Evolutionary conservation across 164 flowering plant genomes (phyloP), one percentile per base, ranked within the genome.

Genomic region (Aristolochia californica): DNA sequence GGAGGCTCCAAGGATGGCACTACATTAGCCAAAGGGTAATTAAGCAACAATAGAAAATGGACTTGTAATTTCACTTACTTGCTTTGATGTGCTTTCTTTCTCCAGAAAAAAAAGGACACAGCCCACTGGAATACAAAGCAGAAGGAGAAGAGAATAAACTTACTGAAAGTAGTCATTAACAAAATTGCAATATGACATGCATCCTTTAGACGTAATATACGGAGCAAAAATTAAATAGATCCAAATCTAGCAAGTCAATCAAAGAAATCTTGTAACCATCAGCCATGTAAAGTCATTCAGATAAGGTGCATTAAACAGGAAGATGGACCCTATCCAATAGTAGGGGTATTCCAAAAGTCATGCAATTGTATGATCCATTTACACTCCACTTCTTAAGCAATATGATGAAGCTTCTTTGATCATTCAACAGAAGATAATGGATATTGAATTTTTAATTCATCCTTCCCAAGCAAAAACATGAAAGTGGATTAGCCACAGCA

Each of bases 41-140:
- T 45, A 45, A 45, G 30, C 26, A 55, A 15, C 18, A 52, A 20
- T 51, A 45, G n/a, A 13, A 43, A 11, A 13, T 14, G 11, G 34
- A 63, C n/a, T 12, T 13, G 8, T 28, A n/a, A 20, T 9, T 8
- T 13, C 5, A 38, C 98, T 80, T 70, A 93, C 98, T 79, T 93
- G 91, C 81, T 83, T 70, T 66, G 78, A 13, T 64, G 80, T 58
- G 91, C 82, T 70, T 70, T 85, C 69, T 67, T 89, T 73, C 78
- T 89, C 95, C 97, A 87, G 70, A 80, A 81, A 56, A 84, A 61
- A 44, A 82, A 68, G 38, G 94, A 80, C 45, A 66, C 60, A n/a
- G 84, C 47, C 87, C 91, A 87, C 97, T 93, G 87, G 57, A 75
- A 51, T 69, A 50, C 17, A 51, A 34, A 50, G 24, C 38, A 54